Conservation (phyloP, 179 eudicot species). For the Silene vulgaris region DNA sequence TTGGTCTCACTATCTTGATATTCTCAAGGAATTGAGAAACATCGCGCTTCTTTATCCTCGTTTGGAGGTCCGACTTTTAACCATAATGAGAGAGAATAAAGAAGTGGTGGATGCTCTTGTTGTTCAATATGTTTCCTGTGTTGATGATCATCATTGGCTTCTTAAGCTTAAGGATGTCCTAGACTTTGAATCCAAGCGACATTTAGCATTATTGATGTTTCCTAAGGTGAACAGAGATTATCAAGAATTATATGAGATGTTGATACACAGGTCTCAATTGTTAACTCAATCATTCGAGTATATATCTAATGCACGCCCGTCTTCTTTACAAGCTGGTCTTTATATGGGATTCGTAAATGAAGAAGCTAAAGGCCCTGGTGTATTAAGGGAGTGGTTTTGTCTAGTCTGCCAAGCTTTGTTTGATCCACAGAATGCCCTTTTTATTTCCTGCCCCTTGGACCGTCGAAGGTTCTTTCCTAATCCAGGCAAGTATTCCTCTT, state of each 20-base stretch:
- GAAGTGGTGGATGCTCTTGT: slow-evolving; percentile 48
- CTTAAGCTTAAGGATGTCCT: slow-evolving; percentile 56
- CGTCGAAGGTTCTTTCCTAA: slow-evolving; percentile 89
- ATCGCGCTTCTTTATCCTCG: slow-evolving; percentile 45
- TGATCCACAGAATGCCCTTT: slow-evolving; percentile 77
- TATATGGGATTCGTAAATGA: slow-evolving; percentile 87
- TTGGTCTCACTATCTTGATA: slow-evolving; percentile 54
- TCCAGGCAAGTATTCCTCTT: slow-evolving; percentile 46
- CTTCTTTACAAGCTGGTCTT: slow-evolving; percentile 59
- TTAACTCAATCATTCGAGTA: slow-evolving; percentile 83
- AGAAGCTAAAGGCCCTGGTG: slow-evolving; percentile 98
- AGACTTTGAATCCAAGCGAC: slow-evolving; percentile 78
- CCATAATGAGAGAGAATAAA: slow-evolving; percentile 43
- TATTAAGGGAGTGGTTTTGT: slow-evolving; percentile 89
- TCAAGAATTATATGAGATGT: slow-evolving; percentile 83
- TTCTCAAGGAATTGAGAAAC: slow-evolving; percentile 55
- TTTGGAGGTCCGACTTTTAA: slow-evolving; percentile 45
- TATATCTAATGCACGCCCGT: slow-evolving; percentile 47
- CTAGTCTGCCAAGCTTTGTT: slow-evolving; percentile 79
- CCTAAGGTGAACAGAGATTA: slow-evolving; percentile 75
- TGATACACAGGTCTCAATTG: slow-evolving; percentile 72
- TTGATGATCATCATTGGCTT: slow-evolving; percentile 65
- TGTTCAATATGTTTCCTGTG: slow-evolving; percentile 48
- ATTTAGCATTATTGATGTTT: slow-evolving; percentile 72
- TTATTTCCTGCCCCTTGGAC: slow-evolving; percentile 74